Base-by-base conservation (phyloP, 2,329 filamentous ascomycete genomes). In the Sporothrix variecibatus region DNA sequence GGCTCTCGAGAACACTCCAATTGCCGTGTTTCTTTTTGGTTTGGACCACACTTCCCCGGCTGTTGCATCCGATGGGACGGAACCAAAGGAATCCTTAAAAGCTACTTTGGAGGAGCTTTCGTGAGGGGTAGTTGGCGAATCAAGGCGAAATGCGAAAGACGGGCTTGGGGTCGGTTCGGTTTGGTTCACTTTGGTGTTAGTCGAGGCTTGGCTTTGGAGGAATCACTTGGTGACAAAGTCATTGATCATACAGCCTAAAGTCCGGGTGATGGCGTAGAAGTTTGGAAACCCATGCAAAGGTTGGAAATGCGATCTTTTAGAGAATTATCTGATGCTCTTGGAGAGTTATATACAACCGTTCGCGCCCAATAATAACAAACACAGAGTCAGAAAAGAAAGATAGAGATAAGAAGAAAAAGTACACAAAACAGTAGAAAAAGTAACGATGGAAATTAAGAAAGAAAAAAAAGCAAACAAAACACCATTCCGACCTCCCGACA, bases 41-140 rank as follows among this genome's bases (percentile, higher is more conserved):
- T 6, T 34, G 15, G 31, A 2, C 38, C n/a, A 12, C 11, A 23
- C 60, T 20, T 20, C 7, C 56, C 58, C 60, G 60, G 71, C 64
- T 70, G 64, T 62, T 73, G 72, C 64, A 69, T 69, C 72, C 53
- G 72, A 73, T 53, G 38, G 43, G 23, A 67, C 62, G 62, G 62
- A 46, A 46, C 62, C 62, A 65, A 34, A 34, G 34, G 34, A 34
- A 34, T 34, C 8, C 34, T 4, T 34, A 34, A 34, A 34, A 64
- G 31, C 15, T 11, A 6, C 51, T 43, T 51, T 51, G 43, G 64
- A n/a, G 64, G 6, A 51, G 62, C 62, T 46, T 28, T 17, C 12
- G 62, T 67, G 62, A 67, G 62, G 62, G 65, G 65, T 69, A 69
- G 5, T 20, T 11, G 23, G 34, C 15, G 12, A 34, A 65, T 15